Evolutionary conservation across 1,139 yeast species (phyloP), one percentile per base, ranked within the genome.

Genomic region (Kodamaea anthophila): DNA sequence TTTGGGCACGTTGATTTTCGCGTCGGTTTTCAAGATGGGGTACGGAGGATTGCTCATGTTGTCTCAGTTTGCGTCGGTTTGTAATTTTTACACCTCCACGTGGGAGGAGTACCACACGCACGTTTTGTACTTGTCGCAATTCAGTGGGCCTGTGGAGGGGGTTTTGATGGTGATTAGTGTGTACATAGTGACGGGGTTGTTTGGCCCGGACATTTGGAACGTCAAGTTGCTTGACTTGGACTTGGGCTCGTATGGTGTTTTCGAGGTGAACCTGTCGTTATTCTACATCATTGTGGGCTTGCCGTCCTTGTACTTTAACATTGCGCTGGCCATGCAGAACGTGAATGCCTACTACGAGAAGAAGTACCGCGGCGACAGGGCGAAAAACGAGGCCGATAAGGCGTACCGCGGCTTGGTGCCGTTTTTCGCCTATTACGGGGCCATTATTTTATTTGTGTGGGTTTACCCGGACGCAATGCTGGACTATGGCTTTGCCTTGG

Each of bases 21-120:
- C 77, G 4, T 76, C 94, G 2, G 86, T 76, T 7, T 65, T 79
- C 23, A 80, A 81, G 35, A 61, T 82, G 55, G 94, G 95, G 0
- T 79, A 74, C 46, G 74, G 82, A 5, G 71, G 77, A 60, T 47
- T 72, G 39, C 62, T 83, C 25, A 50, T 85, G 36, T 41, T 77
- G 31, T 59, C 85, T 9, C 96, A 86, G 52, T 83, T 86, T 55
- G 81, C 82, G 6, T 65, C 88, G 5, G 69, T 86, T 30, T 70
- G 80, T 43, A 88, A 88, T 57, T 88, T 88, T 51, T 88, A 87
- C 51, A 58, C 85, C 34, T 80, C 94, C 27, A 88, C 97, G 1
- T 88, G 97, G 97, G 97, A 88, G 58, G 96, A 87, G 51, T 88
- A 74, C 52, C 93, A 87, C 48, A 88, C 97, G 1, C 94, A 87